Evolutionary conservation across 1,139 yeast species (phyloP), one percentile per base, ranked within the genome.

Genomic region (Debaryomyces subglobosus): DNA sequence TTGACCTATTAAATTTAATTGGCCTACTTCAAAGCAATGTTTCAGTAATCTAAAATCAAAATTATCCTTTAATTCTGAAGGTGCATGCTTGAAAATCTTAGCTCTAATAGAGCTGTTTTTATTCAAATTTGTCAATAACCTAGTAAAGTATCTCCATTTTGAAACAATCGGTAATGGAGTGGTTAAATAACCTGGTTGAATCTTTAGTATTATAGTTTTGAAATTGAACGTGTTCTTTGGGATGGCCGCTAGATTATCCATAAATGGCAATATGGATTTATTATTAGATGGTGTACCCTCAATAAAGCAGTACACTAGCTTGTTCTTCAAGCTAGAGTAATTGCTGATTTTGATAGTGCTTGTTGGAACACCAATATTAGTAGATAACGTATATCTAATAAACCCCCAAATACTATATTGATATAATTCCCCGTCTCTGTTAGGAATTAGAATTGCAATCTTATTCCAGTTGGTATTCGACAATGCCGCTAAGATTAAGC

Each of bases 221-320:
- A 78, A 57, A 20, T 61, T 62, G 53, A 65, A 64, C 0, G 51
- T n/a, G n/a, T 16, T 20, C 29, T 16, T 38, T 5, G 43, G 44
- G 12, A 39, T 23, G 8, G 18, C 48, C n/a, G 55, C 57, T 35
- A 63, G 51, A 5, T 54, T 46, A 12, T 47, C 43, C 6, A 59
- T 56, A 52, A 82, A 80, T 13, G 85, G 84, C 48, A 84, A 67
- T 0, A 84, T 61, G 0, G 85, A 75, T 54, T 79, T 81, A 49
- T 86, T 86, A 59, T 86, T 86, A 1, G 89, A 79, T 0, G 89
- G 73, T 0, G 91, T 84, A 0, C 91, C 91, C 60, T 87, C 95
- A 18, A 82, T 69, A 45, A 86, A 77, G 41, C 84, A 59, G 50
- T 73, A 80, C 2, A 78, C 71, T n/a, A 73, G 65, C 42, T 72